Percentiles rank a stretch among this genome's conserved stretches.
phyloP scores from a whole-genome alignment of 1,284 basidiomycete genomes.

The Austroboletus novae-zelandiae region DNA sequence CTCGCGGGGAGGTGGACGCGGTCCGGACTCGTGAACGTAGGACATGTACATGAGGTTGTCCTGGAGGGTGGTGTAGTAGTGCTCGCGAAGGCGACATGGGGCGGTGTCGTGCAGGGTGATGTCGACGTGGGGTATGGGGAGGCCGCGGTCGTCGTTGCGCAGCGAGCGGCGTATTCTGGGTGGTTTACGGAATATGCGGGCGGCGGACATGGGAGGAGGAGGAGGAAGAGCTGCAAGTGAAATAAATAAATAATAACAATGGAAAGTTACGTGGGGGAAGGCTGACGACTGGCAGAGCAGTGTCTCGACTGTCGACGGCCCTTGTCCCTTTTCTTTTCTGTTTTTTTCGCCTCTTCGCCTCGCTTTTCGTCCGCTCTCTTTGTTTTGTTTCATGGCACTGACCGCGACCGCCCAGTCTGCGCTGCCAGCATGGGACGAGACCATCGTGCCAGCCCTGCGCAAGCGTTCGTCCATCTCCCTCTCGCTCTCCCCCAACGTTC shows the following conservation, averaged over 20 bases:
- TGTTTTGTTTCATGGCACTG: constrained; percentile 24
- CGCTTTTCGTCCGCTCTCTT: too few relatives aligned
- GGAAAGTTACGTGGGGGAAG: not conserved
- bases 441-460: constrained; percentile 31
- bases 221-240: not conserved
- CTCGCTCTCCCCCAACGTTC: not conserved
- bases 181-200: constrained; percentile 44
- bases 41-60: constrained; percentile 95
- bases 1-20: constrained; percentile 51
- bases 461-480: constrained; percentile 23
- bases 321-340: not conserved
- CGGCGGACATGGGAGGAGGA: constrained; percentile 23
- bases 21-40: constrained; percentile 71
- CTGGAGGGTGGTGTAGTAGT: constrained; percentile 82
- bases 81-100: constrained; percentile 74
- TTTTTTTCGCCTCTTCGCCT: not conserved
- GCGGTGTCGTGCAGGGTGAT: constrained; percentile 70
- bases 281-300: constrained; percentile 1
- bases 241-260: constrained; percentile 8
- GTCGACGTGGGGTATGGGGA: constrained; percentile 67
- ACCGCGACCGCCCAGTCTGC: constrained; percentile 25
- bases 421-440: constrained; percentile 32
- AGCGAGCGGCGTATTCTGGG: constrained; percentile 48
- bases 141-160: constrained; percentile 45
- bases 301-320: not conserved